phyloP scores from a whole-genome alignment of 1,139 yeast species.

The Candida tetrigidarum region DNA sequence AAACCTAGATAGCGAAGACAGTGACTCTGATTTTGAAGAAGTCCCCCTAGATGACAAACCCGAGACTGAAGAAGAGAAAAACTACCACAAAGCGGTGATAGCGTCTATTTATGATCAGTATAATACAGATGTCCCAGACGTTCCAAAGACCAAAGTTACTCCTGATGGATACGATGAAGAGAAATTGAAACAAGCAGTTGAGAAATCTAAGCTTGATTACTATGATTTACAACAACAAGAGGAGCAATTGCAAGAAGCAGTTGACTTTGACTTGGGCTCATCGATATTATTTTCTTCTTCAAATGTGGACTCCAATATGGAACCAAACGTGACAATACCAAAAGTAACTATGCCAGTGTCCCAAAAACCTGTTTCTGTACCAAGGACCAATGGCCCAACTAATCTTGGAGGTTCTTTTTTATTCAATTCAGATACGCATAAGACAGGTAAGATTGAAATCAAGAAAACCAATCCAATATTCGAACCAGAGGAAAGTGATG shows the following conservation, averaged over 20 bases:
- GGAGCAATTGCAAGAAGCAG: slow-evolving; percentile 13
- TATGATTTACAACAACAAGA: slow-evolving; percentile 24
- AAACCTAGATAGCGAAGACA: slow-evolving; percentile 21
- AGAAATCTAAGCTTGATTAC: slow-evolving; percentile 46
- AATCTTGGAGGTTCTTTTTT: slow-evolving; percentile 15
- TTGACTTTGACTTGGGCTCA: slow-evolving; percentile 15
- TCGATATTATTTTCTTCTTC: slow-evolving; percentile 19
- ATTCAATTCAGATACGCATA: slow-evolving; percentile 12
- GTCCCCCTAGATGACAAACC: slow-evolving; percentile 40
- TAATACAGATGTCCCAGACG: not conserved
- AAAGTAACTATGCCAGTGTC: not conserved
- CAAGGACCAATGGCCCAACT: not conserved
- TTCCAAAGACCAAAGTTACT: slow-evolving; percentile 3
- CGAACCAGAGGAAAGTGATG: slow-evolving; percentile 16
- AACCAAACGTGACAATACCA: not conserved
- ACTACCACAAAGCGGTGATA: slow-evolving; percentile 36
- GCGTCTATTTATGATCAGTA: slow-evolving; percentile 42
- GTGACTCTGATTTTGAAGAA: slow-evolving; percentile 67
- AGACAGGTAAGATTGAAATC: slow-evolving; percentile 12
- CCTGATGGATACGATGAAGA: slow-evolving; percentile 26
- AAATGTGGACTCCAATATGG: not conserved
- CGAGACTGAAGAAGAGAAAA: slow-evolving; percentile 34
- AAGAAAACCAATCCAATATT: slow-evolving; percentile 7
- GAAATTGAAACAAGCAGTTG: slow-evolving; percentile 51
- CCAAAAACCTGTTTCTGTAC: not conserved